phyloP scores from a whole-genome alignment of 1,284 basidiomycete species.

The Uromyces viciae-fabae region DNA sequence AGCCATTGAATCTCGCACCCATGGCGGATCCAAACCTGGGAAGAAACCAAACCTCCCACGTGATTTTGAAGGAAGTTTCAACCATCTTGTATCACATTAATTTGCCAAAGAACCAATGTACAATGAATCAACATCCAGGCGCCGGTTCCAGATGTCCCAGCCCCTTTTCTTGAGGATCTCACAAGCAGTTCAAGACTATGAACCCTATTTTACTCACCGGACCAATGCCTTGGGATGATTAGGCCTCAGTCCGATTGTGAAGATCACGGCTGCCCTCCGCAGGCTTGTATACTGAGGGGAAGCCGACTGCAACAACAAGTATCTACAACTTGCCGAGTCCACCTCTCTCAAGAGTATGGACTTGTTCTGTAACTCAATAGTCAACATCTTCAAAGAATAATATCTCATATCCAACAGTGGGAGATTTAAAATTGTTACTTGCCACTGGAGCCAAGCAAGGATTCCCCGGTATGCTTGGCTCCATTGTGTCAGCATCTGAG shows the following conservation, averaged over 20 bases:
- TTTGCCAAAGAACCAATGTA: not conserved
- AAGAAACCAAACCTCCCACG: not conserved
- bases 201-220: not conserved
- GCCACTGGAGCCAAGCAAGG: not conserved
- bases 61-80: not conserved
- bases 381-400: not conserved
- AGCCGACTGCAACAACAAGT: not conserved
- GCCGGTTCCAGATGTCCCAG: conserved; percentile 2
- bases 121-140: not conserved
- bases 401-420: not conserved
- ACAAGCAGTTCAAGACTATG: not conserved
- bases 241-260: not conserved
- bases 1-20: too few relatives aligned
- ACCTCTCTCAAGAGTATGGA: not conserved
- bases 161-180: not conserved
- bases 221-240: not conserved
- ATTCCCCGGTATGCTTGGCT: conserved; percentile 6
- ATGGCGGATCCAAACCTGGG: not conserved
- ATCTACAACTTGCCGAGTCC: not conserved
- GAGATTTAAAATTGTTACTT: not conserved
- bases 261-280: not conserved
- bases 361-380: not conserved
- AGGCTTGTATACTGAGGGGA: not conserved
- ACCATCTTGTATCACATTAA: not conserved
- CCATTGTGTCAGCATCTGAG: conserved; percentile 5